Evolutionary conservation across 306 rosid genomes (phyloP), one percentile per base, ranked within the genome.

Genomic region (Pterocarpus santalinus): DNA sequence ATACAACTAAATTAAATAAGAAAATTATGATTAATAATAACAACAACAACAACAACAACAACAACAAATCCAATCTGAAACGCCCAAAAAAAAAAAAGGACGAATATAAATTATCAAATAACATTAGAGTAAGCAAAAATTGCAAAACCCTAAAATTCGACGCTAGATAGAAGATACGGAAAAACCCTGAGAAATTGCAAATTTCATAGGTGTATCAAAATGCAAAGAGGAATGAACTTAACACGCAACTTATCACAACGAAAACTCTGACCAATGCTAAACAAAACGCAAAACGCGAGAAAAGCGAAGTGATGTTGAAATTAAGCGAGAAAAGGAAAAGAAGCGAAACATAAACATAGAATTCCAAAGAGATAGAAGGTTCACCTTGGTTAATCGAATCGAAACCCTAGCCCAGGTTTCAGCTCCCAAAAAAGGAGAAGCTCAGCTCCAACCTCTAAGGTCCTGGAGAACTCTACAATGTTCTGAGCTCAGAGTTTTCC

Each of bases 401-500:
- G 66, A 84, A 88, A 90, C 95, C 95, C 97, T 92, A 90, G 87
- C 82, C 84, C 47, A 5, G 82, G 80, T 43, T 57, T 60, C 55
- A 60, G 80, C 69, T 56, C 69, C 49, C 16, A 65, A 65, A 57
- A 65, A 49, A 65, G 79, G 46, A 77, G 53, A 47, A 78, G 56
- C n/a, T 39, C 44, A 22, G 28, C 72, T 44, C 53, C 69, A 58
- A 22, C 39, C 47, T 35, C 75, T 30, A 71, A 71, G 49, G 53
- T 76, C 67, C 39, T 47, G 16, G 56, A 17, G 52, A 72, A 47
- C 39, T 65, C 71, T 69, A 46, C 74, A 78, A 75, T 69, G 80
- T 62, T 62, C 51, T 53, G 32, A 57, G 64, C 38, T 69, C 44
- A 66, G 78, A 35, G 72, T 10, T 46, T 47, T 22, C 41, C 11